These are phyloP conservation scores for Madurella fahalii DNA, from an alignment of 2,329 filamentous ascomycete species.

Conservation along the genomic window DNA sequence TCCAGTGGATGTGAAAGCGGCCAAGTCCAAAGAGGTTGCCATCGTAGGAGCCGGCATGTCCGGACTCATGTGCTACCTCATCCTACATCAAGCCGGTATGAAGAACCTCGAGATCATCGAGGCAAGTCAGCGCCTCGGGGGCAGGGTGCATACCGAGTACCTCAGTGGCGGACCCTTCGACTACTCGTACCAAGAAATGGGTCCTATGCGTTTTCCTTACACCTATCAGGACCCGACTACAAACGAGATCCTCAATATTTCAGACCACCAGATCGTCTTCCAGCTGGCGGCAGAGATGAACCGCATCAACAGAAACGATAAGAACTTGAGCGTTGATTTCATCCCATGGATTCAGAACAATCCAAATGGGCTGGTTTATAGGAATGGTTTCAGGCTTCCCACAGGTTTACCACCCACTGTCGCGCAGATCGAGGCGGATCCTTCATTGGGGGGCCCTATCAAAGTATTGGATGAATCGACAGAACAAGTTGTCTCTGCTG, in stretches of 20 bases:
- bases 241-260: constrained; percentile 56
- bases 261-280: constrained; percentile 62
- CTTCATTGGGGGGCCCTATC: constrained; percentile 34
- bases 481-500: constrained; percentile 33
- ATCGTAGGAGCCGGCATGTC: constrained; percentile 65
- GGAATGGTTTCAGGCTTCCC: constrained; percentile 16
- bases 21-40: constrained; percentile 56
- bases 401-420: constrained; percentile 52
- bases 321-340: constrained; percentile 52
- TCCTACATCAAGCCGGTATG: constrained; percentile 50
- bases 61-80: constrained; percentile 56
- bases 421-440: constrained; percentile 44
- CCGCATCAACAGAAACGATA: constrained; percentile 49
- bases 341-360: constrained; percentile 59
- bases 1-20: constrained; percentile 47
- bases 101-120: constrained; percentile 60
- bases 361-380: constrained; percentile 45
- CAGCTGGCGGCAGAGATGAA: constrained; percentile 59
- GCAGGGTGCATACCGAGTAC: constrained; percentile 61
- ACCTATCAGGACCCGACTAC: constrained; percentile 41
- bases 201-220: constrained; percentile 61
- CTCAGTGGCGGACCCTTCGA: constrained; percentile 55
- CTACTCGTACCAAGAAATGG: constrained; percentile 64
- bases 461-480: constrained; percentile 34
- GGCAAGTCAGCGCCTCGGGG: constrained; percentile 56